phyloP scores from a whole-genome alignment of 2,329 filamentous ascomycete genomes.

The Diaporthe sp. region DNA sequence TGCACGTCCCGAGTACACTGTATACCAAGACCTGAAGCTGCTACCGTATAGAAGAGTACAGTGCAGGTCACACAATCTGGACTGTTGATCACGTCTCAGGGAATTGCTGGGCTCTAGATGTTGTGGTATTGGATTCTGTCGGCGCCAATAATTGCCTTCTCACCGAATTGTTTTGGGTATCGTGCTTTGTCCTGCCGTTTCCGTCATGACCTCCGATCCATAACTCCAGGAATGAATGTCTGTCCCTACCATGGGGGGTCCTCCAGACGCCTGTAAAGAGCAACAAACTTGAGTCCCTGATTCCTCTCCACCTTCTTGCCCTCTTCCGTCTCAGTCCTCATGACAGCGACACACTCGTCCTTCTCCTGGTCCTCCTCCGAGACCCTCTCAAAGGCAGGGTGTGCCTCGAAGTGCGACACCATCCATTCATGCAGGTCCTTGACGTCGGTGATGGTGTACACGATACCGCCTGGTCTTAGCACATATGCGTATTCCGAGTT shows the following conservation, averaged over 20 bases:
- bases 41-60: not conserved
- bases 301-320: slow-evolving; percentile 97
- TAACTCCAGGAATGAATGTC: not conserved
- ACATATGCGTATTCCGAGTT: slow-evolving; percentile 96
- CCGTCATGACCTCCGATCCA: not conserved
- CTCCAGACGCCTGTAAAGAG: slow-evolving; percentile 84
- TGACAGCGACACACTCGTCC: slow-evolving; percentile 80
- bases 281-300: slow-evolving; percentile 90
- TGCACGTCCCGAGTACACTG: not conserved
- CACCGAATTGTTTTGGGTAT: slow-evolving; percentile 2
- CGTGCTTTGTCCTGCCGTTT: slow-evolving; percentile 20
- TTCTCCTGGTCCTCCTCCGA: slow-evolving; percentile 74
- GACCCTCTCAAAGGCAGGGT: slow-evolving; percentile 85
- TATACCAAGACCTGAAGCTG: not conserved
- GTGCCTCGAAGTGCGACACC: slow-evolving; percentile 84
- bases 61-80: not conserved
- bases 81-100: not conserved
- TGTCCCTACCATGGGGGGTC: slow-evolving; percentile 79
- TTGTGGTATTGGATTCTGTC: slow-evolving; percentile 2
- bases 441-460: slow-evolving; percentile 98
- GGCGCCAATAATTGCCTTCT: not conserved
- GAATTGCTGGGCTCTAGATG: not conserved
- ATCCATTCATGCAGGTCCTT: slow-evolving; percentile 96
- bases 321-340: slow-evolving; percentile 92
- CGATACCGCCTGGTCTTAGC: slow-evolving; percentile 83